phyloP scores from a whole-genome alignment of 257 asterid genomes.

The Lantana camara region DNA sequence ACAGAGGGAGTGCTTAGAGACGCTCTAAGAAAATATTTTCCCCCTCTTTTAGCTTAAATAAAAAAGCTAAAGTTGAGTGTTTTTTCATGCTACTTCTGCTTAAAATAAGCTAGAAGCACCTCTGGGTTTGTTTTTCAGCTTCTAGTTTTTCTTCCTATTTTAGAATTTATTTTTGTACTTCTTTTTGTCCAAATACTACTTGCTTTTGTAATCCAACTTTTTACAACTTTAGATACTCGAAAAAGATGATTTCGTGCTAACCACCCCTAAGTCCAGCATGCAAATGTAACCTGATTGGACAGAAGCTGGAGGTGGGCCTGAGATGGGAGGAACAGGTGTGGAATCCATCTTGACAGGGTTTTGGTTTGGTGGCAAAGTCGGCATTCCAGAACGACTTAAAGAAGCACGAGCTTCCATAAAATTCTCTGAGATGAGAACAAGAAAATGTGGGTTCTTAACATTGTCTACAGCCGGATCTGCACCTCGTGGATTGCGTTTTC shows the following conservation, averaged over 20 bases:
- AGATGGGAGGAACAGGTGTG: conserved; percentile 54
- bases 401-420: conserved; percentile 78
- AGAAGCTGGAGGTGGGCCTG: conserved; percentile 63
- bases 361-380: conserved; percentile 59
- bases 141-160: too few relatives aligned
- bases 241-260: too few relatives aligned
- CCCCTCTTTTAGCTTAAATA: too few relatives aligned
- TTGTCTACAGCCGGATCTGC: conserved; percentile 68
- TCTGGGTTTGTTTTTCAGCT: too few relatives aligned
- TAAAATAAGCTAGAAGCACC: too few relatives aligned
- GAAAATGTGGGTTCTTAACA: conserved; percentile 78
- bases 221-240: too few relatives aligned
- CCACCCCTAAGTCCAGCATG: conserved; percentile 17
- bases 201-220: neutral
- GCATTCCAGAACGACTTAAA: conserved; percentile 64
- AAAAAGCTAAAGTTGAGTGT: too few relatives aligned
- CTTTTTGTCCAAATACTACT: neutral
- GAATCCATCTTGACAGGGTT: conserved; percentile 76
- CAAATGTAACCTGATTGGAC: conserved; percentile 60
- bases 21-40: too few relatives aligned
- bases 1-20: too few relatives aligned
- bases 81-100: too few relatives aligned
- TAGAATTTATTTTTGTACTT: too few relatives aligned
- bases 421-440: conserved; percentile 81
- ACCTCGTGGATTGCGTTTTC: conserved; percentile 68